Conservation (phyloP, 768 basidiomycete genomes). For the Suillus placidus region DNA sequence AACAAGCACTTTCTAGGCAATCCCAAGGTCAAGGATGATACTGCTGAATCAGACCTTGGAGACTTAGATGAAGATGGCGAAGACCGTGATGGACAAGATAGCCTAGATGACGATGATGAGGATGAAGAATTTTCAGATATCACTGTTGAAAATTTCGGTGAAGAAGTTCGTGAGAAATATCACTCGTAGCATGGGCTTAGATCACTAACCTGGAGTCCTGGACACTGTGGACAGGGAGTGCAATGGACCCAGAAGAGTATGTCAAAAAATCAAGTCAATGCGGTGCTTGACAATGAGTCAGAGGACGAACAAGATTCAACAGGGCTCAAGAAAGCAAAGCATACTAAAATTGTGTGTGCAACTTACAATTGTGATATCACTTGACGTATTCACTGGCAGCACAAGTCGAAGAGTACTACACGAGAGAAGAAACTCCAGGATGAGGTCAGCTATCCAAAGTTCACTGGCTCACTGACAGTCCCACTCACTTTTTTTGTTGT, state of each 20-base stretch:
- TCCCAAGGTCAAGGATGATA: neutral
- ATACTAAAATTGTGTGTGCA: no score
- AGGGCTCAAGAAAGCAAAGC: no score
- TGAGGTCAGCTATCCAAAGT: conserved; percentile 1
- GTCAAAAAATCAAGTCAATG: neutral
- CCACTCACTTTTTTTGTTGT: neutral
- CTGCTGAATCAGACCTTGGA: neutral
- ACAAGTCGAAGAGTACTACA: neutral
- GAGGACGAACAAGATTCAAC: neutral
- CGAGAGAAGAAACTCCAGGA: conserved; percentile 1
- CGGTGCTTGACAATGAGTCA: neutral
- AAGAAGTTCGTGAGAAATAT: neutral
- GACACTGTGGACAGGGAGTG: neutral
- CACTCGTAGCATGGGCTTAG: neutral
- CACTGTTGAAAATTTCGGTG: neutral
- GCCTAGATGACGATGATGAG: neutral
- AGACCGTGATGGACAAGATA: neutral
- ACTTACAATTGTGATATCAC: no score
- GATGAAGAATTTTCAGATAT: neutral
- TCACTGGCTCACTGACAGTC: neutral
- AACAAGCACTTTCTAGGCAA: neutral
- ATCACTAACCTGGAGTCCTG: neutral
- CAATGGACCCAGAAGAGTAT: neutral
- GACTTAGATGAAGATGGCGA: neutral
- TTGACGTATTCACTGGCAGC: neutral